Conservation (phyloP, 768 basidiomycete species). For the Podaxis rugospora region DNA sequence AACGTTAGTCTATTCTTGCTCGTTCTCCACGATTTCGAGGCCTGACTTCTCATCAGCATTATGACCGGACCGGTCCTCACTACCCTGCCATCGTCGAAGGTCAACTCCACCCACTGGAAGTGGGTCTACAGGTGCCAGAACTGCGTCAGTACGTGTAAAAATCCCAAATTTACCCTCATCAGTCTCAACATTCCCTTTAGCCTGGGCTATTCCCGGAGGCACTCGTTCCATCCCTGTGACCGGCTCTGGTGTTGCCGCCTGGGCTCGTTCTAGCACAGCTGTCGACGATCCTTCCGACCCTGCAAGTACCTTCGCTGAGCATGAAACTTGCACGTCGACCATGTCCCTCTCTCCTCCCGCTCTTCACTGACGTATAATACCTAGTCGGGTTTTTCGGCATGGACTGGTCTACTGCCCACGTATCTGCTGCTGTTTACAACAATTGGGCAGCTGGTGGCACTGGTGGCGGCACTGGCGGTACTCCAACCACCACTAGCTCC, state of each 20-base stretch:
- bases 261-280: slow-evolving; percentile 39
- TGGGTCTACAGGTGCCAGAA: slow-evolving; percentile 67
- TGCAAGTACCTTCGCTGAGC: slow-evolving; percentile 47
- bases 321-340: slow-evolving; percentile 48
- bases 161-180: not conserved
- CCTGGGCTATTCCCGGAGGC: slow-evolving; percentile 35
- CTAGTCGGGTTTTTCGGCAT: slow-evolving; percentile 59
- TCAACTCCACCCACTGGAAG: slow-evolving; percentile 63
- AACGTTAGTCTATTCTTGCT: slow-evolving; percentile 26
- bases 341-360: not conserved
- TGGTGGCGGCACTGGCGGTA: slow-evolving; percentile 24
- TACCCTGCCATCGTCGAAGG: slow-evolving; percentile 40
- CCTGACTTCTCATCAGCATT: slow-evolving; percentile 21
- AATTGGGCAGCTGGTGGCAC: slow-evolving; percentile 47
- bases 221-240: slow-evolving; percentile 33
- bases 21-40: not conserved
- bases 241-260: slow-evolving; percentile 40
- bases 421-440: slow-evolving; percentile 39
- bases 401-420: slow-evolving; percentile 42
- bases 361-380: not conserved
- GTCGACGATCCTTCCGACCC: slow-evolving; percentile 49
- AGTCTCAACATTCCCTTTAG: slow-evolving; percentile 9
- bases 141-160: slow-evolving; percentile 47
- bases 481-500: slow-evolving; percentile 4
- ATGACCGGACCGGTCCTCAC: slow-evolving; percentile 51